Conservation (phyloP, 169 alveolate genomes). For the Amoebophrya sp. region DNA sequence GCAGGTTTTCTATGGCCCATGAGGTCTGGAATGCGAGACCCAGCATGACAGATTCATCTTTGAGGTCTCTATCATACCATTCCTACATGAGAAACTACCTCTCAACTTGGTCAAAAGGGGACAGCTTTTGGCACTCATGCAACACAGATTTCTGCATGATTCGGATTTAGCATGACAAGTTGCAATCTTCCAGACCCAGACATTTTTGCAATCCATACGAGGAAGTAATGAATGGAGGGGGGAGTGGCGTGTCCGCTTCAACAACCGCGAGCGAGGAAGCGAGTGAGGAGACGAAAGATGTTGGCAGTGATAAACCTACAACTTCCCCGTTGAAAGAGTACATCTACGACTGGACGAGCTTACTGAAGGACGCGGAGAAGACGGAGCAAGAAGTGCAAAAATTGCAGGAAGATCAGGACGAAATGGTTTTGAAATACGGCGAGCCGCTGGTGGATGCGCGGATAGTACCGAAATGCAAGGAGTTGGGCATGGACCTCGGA, state of each 20-base stretch:
- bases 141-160: no score
- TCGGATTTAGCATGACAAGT: no score
- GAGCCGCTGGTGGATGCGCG: not conserved
- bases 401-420: not conserved
- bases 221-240: not conserved
- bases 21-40: no score
- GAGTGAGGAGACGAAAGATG: not conserved
- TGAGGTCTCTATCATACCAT: no score
- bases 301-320: not conserved
- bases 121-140: no score
- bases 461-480: not conserved
- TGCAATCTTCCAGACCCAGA: no score
- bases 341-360: not conserved
- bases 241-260: not conserved
- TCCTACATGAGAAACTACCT: no score
- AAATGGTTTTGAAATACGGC: not conserved
- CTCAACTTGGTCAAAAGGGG: no score
- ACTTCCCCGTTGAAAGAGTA: not conserved
- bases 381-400: not conserved
- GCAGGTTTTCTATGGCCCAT: no score
- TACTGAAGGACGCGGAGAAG: no score
- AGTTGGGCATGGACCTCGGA: not conserved
- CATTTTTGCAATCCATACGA: no score
- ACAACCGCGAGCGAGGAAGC: not conserved
- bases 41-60: no score